A percentile compares a stretch with the other conserved stretches of the same genome.
These are phyloP conservation scores for Xenosphaeropsis pyriputrescens DNA, from an alignment of 2,329 filamentous ascomycete genomes.

Conservation along the genomic window DNA sequence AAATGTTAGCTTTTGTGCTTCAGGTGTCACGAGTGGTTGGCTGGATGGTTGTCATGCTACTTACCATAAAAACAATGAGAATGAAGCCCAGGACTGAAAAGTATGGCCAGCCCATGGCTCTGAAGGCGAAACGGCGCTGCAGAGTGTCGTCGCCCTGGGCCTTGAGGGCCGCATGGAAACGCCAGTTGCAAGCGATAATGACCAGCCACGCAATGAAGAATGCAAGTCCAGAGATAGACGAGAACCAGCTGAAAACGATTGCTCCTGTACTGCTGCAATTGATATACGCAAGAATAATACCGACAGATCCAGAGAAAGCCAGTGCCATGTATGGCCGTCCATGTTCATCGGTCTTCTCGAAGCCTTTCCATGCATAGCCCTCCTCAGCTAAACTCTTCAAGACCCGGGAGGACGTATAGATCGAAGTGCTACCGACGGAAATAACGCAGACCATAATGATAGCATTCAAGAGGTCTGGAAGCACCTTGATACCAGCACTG, in stretches of 20 bases:
- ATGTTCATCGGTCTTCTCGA: slow-evolving; percentile 37
- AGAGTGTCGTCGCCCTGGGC: slow-evolving; percentile 23
- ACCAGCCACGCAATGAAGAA: slow-evolving; percentile 53
- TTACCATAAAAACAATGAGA: slow-evolving; percentile 42
- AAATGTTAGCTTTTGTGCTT: background rate
- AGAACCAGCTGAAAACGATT: slow-evolving; percentile 52
- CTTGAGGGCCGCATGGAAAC: slow-evolving; percentile 35
- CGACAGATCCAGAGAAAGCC: slow-evolving; percentile 36
- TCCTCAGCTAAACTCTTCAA: slow-evolving; percentile 39
- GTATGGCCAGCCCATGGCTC: slow-evolving; percentile 33
- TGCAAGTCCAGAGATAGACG: slow-evolving; percentile 51
- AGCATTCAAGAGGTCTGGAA: slow-evolving; percentile 39
- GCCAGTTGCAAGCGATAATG: slow-evolving; percentile 44
- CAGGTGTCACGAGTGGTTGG: no score
- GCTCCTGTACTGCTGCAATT: slow-evolving; percentile 41
- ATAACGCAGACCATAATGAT: slow-evolving; percentile 39
- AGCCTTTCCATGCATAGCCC: slow-evolving; percentile 37
- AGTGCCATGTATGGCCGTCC: slow-evolving; percentile 34
- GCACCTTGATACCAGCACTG: slow-evolving; percentile 30
- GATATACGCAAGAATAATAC: slow-evolving; percentile 42
- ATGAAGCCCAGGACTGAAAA: slow-evolving; percentile 46
- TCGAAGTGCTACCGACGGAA: slow-evolving; percentile 37
- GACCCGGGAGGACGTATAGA: slow-evolving; percentile 42
- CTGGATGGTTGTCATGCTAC: no score
- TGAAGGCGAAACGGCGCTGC: slow-evolving; percentile 21